Evolutionary conservation across 345 rosid genomes (phyloP), one percentile per base, ranked within the genome.

Genomic region (Boechera divaricarpa): DNA sequence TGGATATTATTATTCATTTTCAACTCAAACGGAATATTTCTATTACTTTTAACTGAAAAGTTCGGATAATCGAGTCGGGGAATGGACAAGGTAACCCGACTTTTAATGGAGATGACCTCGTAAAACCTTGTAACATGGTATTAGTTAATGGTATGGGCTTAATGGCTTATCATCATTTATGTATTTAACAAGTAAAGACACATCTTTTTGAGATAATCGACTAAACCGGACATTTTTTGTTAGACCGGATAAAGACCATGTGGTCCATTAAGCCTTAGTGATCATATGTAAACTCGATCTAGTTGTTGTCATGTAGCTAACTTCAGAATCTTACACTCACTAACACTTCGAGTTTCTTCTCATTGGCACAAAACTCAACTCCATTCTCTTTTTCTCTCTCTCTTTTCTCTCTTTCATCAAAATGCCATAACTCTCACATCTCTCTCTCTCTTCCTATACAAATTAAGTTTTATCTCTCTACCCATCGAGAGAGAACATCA

Each of bases 301-400:
- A 73, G 82, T 54, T 73, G 44, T 72, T 79, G 82, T 79, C 78
- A 35, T 68, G 12, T 79, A 60, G 74, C 70, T 73, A 35, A 67
- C 67, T 60, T 67, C 70, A 79, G 78, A 72, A 79, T 79, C 82
- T 73, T 52, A 54, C 82, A 73, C 59, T 67, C 74, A 78, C 66
- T 52, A 51, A 52, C 82, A 73, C 78, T 61, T 54, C 9, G 36
- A 73, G 70, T 66, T 73, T 52, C 52, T 53, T 73, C 66, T 68
- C 78, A 72, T 67, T 78, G 77, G 56, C 72, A 72, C 69, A 71
- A 33, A 65, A 72, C 81, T 71, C 48, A 57, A 58, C 73, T 72
- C 33, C 13, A 57, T 57, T 48, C 36, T 42, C 51, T 48, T 7
- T 62, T 38, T 51, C 54, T 63, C 56, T 52, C 77, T 74, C 39